Evolutionary conservation across 192 early-diverging fungal species (phyloP).

Genomic region (Coemansia sp.): DNA sequence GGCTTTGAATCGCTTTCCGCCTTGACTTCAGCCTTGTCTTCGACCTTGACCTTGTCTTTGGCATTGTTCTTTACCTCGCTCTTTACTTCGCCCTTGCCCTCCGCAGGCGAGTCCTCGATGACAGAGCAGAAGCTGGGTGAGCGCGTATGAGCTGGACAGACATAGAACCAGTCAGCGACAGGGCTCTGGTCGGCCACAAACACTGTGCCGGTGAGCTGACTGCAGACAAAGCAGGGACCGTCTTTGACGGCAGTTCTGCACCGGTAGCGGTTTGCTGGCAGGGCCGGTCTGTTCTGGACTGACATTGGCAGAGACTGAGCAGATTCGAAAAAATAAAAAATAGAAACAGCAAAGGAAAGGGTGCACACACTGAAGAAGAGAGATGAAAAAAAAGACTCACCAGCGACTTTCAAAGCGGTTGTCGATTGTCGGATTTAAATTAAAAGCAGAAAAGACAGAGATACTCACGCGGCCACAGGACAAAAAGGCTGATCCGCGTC

Average conservation of each 20-base stretch:
- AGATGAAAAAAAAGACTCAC: conserved; percentile 4
- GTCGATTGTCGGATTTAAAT: too few relatives aligned
- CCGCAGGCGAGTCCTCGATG: not conserved
- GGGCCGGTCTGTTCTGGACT: conserved; percentile 1
- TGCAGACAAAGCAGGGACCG: conserved; percentile 34
- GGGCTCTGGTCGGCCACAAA: conserved; percentile 20
- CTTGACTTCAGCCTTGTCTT: too few relatives aligned
- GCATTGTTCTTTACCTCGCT: too few relatives aligned
- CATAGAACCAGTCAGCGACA: conserved; percentile 39
- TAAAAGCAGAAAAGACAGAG: not conserved
- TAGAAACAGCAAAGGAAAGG: conserved; percentile 5
- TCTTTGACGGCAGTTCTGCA: conserved; percentile 27
- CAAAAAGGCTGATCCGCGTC: too few relatives aligned
- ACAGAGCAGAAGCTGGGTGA: conserved; percentile 17
- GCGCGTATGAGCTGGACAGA: conserved; percentile 18
- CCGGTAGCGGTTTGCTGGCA: conserved; percentile 30
- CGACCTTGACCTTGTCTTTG: not conserved
- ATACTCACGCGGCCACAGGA: not conserved
- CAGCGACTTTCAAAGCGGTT: too few relatives aligned
- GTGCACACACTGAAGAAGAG: conserved; percentile 2
- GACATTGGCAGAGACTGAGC: conserved; percentile 12
- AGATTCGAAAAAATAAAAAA: conserved; percentile 2
- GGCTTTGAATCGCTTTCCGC: not conserved
- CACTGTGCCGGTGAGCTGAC: conserved; percentile 11
- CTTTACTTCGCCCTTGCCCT: too few relatives aligned